A percentile compares a stretch with the other conserved stretches of the same genome.
Evolutionary conservation across 441 rosid genomes (phyloP).

Genomic region (Eruca vesicaria): DNA sequence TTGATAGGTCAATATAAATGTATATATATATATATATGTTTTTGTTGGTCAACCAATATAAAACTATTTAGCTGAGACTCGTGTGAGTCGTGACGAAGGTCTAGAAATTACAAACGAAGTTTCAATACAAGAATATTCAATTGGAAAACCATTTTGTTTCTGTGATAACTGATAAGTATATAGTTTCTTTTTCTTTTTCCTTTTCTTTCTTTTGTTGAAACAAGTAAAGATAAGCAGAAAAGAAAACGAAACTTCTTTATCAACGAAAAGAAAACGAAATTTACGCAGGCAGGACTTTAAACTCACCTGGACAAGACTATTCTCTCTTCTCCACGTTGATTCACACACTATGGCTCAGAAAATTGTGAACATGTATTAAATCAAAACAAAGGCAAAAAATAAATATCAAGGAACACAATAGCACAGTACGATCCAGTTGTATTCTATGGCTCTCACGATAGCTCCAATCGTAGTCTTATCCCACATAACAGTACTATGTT

Average conservation of each 20-base stretch:
- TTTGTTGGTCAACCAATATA: slow-evolving; percentile 7
- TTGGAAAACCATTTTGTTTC: not conserved
- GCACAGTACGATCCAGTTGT: not conserved
- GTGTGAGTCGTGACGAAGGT: slow-evolving; percentile 4
- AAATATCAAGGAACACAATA: not conserved
- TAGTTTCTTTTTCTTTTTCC: not conserved
- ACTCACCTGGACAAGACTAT: slow-evolving; percentile 7
- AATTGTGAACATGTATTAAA: not conserved
- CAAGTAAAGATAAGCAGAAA: not conserved
- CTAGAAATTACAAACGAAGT: slow-evolving; percentile 26
- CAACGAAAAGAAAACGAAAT: not conserved
- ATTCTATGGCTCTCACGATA: slow-evolving; percentile 20
- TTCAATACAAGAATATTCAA: slow-evolving; percentile 3
- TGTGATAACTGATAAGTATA: not conserved
- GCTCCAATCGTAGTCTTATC: slow-evolving; percentile 29
- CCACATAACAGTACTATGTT: slow-evolving; percentile 6
- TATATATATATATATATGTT: not conserved
- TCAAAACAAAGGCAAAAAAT: not conserved
- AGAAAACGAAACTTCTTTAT: not conserved
- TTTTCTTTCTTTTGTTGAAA: not conserved
- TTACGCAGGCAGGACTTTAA: not conserved
- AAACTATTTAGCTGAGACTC: slow-evolving; percentile 1
- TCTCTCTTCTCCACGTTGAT: slow-evolving; percentile 16
- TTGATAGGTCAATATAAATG: not conserved
- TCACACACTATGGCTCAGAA: not conserved